Conservation (phyloP, 2,329 filamentous ascomycete species). For the Fusarium sp. region DNA sequence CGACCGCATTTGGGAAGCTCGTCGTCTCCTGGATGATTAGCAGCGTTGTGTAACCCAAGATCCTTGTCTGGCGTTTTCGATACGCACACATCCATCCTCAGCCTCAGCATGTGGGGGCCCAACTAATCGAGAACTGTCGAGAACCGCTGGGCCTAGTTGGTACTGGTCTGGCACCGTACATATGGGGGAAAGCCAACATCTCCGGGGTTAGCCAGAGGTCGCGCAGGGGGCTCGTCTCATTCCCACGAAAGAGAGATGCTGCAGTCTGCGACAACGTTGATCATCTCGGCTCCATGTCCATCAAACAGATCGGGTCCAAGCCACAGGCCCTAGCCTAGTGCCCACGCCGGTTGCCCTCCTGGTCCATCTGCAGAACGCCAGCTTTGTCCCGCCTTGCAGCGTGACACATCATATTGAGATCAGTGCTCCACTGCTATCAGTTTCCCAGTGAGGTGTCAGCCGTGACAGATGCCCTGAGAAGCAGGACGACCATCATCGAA, state of each 20-base stretch:
- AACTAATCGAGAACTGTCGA: conserved; percentile 13
- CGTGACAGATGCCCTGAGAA: conserved; percentile 16
- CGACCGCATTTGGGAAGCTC: conserved; percentile 15
- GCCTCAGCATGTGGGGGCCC: conserved; percentile 23
- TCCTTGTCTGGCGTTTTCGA: conserved; percentile 23
- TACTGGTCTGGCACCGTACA: background rate
- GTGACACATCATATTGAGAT: conserved; percentile 44
- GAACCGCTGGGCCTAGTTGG: conserved; percentile 3
- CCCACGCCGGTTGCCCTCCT: conserved; percentile 24
- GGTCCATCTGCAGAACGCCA: conserved; percentile 35
- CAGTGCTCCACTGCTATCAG: conserved; percentile 30
- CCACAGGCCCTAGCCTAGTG: conserved; percentile 13
- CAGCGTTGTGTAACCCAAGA: conserved; percentile 29
- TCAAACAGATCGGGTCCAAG: conserved; percentile 31
- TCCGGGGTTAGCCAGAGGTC: conserved; percentile 6
- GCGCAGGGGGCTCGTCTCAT: conserved; percentile 1
- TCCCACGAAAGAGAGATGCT: conserved; percentile 9
- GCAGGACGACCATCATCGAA: conserved; percentile 8
- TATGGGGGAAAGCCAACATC: conserved; percentile 1
- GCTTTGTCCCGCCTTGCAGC: conserved; percentile 35
- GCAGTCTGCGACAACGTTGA: conserved; percentile 20
- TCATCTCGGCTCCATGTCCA: conserved; percentile 16
- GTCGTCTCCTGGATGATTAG: conserved; percentile 23
- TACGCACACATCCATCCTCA: conserved; percentile 22
- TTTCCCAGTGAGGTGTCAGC: conserved; percentile 4